phyloP scores from a whole-genome alignment of 768 basidiomycete species.

The Tricholoma furcatifolium region DNA sequence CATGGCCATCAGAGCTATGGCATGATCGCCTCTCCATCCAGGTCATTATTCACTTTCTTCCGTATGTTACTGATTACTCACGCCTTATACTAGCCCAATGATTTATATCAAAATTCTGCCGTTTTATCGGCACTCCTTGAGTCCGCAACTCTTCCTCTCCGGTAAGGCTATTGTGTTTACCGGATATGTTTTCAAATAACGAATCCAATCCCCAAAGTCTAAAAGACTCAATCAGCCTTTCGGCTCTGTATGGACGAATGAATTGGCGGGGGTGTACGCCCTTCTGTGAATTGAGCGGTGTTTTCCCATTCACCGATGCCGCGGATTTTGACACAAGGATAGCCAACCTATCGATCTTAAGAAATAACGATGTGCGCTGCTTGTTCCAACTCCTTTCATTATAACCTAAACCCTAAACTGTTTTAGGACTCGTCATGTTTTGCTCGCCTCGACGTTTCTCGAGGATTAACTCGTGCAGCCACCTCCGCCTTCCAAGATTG shows the following conservation, averaged over 20 bases:
- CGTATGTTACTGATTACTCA: neutral
- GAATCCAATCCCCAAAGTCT: constrained; percentile 23
- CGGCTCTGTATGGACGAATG: constrained; percentile 44
- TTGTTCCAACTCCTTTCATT: neutral
- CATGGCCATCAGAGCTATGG: constrained; percentile 40
- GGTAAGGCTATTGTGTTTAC: constrained; percentile 34
- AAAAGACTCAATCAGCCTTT: constrained; percentile 35
- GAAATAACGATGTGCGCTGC: constrained; percentile 18
- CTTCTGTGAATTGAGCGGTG: constrained; percentile 57
- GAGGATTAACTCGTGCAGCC: constrained; percentile 50
- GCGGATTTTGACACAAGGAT: constrained; percentile 27
- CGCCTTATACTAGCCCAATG: constrained; percentile 23
- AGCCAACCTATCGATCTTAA: constrained; percentile 40
- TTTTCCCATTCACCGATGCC: constrained; percentile 40
- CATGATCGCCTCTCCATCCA: constrained; percentile 19
- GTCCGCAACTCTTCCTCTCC: constrained; percentile 54
- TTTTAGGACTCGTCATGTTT: constrained; percentile 22
- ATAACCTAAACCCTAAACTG: neutral
- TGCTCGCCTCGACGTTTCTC: constrained; percentile 52
- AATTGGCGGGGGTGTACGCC: constrained; percentile 53
- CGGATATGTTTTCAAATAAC: neutral
- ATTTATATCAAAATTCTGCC: constrained; percentile 52
- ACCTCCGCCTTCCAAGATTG: constrained; percentile 38
- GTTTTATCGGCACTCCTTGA: constrained; percentile 60
- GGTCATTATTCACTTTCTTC: constrained; percentile 18